Conservation (phyloP, 2,329 filamentous ascomycete genomes). For the Diplodia seriata region DNA sequence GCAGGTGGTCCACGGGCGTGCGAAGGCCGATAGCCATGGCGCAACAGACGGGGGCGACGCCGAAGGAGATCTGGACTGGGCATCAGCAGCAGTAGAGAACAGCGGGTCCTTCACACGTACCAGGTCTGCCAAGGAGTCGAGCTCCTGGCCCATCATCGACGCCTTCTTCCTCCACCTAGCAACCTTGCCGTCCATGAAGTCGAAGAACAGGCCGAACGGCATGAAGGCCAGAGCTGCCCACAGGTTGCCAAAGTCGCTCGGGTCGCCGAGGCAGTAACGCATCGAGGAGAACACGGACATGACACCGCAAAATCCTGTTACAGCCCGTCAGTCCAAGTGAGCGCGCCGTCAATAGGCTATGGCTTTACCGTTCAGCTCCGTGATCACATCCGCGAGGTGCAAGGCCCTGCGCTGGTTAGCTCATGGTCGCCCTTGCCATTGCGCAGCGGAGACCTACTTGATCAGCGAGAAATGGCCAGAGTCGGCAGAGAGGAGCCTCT, state of each 20-base stretch:
- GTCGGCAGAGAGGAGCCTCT: constrained; percentile 71
- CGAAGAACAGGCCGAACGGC: constrained; percentile 93
- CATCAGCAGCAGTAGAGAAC: background rate
- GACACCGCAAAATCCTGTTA: constrained; percentile 78
- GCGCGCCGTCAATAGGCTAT: background rate
- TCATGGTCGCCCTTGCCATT: background rate
- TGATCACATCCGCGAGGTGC: constrained; percentile 84
- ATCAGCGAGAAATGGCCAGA: constrained; percentile 73
- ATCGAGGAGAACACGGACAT: constrained; percentile 97
- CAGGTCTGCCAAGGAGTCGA: constrained; percentile 94
- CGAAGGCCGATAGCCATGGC: constrained; percentile 90
- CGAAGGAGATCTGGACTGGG: constrained; percentile 83
- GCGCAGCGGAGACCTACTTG: constrained; percentile 42
- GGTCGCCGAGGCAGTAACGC: constrained; percentile 80
- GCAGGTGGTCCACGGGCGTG: constrained; percentile 80
- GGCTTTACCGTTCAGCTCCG: constrained; percentile 72
- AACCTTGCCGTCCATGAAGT: constrained; percentile 97
- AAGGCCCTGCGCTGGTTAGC: constrained; percentile 55
- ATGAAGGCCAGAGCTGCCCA: constrained; percentile 87
- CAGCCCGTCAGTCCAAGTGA: background rate
- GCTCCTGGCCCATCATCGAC: constrained; percentile 95
- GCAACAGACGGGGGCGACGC: constrained; percentile 83
- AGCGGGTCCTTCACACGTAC: constrained; percentile 59
- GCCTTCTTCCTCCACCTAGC: constrained; percentile 97
- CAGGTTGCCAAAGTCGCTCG: constrained; percentile 70